phyloP scores from a whole-genome alignment of 495 filamentous ascomycete species.

The Lasiosphaeria hispida region DNA sequence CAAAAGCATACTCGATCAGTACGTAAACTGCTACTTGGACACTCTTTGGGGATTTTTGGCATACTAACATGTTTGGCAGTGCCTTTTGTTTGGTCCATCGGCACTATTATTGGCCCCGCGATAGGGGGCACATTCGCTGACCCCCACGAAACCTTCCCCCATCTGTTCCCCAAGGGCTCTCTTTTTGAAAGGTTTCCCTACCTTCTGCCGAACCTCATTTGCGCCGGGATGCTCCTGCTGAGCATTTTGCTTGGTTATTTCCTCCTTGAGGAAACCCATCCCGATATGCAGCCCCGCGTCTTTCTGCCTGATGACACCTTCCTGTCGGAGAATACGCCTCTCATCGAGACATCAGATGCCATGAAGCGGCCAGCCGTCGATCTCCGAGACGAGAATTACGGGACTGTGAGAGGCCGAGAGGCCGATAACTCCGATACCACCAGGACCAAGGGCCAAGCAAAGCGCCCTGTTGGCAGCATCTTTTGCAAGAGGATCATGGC shows the following conservation, averaged over 20 bases:
- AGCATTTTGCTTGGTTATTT: slow-evolving; percentile 73
- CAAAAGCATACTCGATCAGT: slow-evolving; percentile 70
- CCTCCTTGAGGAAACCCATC: slow-evolving; percentile 76
- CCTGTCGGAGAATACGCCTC: slow-evolving; percentile 61
- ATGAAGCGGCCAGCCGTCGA: slow-evolving; percentile 68
- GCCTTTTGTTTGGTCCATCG: slow-evolving; percentile 87
- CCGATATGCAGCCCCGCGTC: slow-evolving; percentile 67
- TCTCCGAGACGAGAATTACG: slow-evolving; percentile 72
- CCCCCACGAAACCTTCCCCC: slow-evolving; percentile 66
- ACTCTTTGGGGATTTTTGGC: background rate
- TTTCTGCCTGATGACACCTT: slow-evolving; percentile 52
- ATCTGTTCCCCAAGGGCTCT: slow-evolving; percentile 58
- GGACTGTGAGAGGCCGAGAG: slow-evolving; percentile 65
- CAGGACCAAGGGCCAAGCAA: slow-evolving; percentile 29
- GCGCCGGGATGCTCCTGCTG: slow-evolving; percentile 65
- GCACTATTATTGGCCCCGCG: slow-evolving; percentile 78
- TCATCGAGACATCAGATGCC: slow-evolving; percentile 68
- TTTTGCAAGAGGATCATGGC: slow-evolving; percentile 66
- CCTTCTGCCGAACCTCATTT: slow-evolving; percentile 77
- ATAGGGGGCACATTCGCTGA: slow-evolving; percentile 78
- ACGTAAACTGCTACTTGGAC: slow-evolving; percentile 1
- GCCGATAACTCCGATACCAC: slow-evolving; percentile 31
- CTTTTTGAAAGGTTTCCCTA: slow-evolving; percentile 79
- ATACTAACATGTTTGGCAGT: slow-evolving; percentile 38
- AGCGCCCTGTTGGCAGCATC: slow-evolving; percentile 40